Evolutionary conservation across 2,329 filamentous ascomycete species (phyloP).

Genomic region (Didymella lethalis): DNA sequence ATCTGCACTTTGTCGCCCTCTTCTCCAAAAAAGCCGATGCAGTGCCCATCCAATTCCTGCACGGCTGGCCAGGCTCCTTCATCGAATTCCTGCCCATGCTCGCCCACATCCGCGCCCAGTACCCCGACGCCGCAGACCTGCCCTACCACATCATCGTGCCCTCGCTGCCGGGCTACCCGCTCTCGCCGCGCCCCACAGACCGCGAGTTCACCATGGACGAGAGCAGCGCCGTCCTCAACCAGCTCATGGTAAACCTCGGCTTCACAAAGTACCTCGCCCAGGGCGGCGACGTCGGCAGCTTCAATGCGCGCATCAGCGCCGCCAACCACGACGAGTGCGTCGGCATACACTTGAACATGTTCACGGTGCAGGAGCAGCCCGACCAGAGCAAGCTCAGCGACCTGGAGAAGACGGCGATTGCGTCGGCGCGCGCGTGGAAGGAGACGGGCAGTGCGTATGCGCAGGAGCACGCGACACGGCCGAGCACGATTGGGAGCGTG

Average conservation of each 20-base stretch:
- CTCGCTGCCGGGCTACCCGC: slow-evolving; percentile 64
- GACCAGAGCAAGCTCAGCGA: slow-evolving; percentile 28
- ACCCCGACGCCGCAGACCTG: slow-evolving; percentile 55
- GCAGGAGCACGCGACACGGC: slow-evolving; percentile 62
- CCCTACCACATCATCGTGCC: slow-evolving; percentile 68
- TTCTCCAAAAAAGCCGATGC: slow-evolving; percentile 64
- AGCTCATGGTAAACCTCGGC: slow-evolving; percentile 63
- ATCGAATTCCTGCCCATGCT: slow-evolving; percentile 66
- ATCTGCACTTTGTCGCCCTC: slow-evolving; percentile 63
- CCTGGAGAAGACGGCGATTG: slow-evolving; percentile 30
- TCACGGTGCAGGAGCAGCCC: slow-evolving; percentile 16
- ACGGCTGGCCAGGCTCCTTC: slow-evolving; percentile 66
- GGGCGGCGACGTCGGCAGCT: slow-evolving; percentile 65
- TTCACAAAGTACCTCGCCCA: slow-evolving; percentile 64
- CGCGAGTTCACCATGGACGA: slow-evolving; percentile 55
- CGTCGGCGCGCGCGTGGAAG: slow-evolving; percentile 43
- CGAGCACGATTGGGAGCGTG: slow-evolving; percentile 65
- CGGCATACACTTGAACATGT: slow-evolving; percentile 48
- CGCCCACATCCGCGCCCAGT: slow-evolving; percentile 56
- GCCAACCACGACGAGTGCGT: slow-evolving; percentile 57
- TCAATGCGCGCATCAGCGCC: slow-evolving; percentile 53
- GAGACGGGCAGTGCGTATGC: slow-evolving; percentile 60
- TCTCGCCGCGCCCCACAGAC: slow-evolving; percentile 58
- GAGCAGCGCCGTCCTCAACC: slow-evolving; percentile 58
- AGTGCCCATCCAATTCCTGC: slow-evolving; percentile 61